Conservation (phyloP, 179 eudicot species). For the Silene vulgaris region DNA sequence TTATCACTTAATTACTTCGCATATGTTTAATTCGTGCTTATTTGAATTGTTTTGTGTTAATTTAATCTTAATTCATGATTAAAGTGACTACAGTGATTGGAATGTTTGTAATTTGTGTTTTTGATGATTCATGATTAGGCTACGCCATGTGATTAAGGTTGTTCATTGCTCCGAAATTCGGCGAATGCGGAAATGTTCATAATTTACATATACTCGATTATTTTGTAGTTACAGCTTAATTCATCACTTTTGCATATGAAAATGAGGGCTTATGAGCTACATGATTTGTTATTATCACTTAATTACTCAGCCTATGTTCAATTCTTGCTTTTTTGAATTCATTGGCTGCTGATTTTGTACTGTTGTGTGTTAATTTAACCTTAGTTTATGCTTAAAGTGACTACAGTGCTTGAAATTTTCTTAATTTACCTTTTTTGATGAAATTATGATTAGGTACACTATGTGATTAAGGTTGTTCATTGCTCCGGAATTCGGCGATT, state of each 20-base stretch:
- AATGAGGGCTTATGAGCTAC: not conserved
- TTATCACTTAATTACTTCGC: not conserved
- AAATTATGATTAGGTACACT: constrained; percentile 1
- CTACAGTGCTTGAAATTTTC: not conserved
- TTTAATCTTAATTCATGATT: not conserved
- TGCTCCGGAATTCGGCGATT: not conserved
- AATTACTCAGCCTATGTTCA: not conserved
- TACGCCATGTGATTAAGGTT: constrained; percentile 6
- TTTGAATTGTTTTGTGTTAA: not conserved
- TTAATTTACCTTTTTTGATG: not conserved
- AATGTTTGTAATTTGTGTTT: not conserved
- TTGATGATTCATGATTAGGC: not conserved
- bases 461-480: constrained; percentile 9
- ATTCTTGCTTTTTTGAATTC: not conserved
- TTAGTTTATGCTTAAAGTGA: not conserved
- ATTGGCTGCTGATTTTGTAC: not conserved
- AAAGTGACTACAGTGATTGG: not conserved
- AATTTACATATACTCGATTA: too few relatives aligned
- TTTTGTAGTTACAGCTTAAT: not conserved
- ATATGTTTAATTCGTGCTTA: not conserved
- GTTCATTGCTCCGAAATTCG: not conserved
- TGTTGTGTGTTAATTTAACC: not conserved
- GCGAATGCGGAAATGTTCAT: too few relatives aligned
- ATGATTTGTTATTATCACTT: not conserved
- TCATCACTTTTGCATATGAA: not conserved